phyloP scores from a whole-genome alignment of 1,139 yeast genomes.

The Geotrichum carabidarum region DNA sequence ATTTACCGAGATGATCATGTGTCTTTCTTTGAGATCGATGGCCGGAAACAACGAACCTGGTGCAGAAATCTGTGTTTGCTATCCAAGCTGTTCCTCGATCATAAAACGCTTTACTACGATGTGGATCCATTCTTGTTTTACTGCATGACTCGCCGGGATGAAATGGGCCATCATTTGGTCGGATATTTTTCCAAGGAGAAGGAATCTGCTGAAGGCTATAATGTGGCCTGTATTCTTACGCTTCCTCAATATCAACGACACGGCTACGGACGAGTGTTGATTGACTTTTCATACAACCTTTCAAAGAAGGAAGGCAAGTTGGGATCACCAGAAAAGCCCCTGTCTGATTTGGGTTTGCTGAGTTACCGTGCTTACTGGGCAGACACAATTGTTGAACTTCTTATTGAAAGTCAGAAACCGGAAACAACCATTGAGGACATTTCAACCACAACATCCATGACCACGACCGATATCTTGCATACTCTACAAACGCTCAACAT shows the following conservation, averaged over 20 bases:
- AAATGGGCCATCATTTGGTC: conserved; percentile 86
- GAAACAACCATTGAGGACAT: conserved; percentile 93
- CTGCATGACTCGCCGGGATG: conserved; percentile 87
- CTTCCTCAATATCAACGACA: conserved; percentile 92
- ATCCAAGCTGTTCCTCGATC: conserved; percentile 85
- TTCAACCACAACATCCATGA: conserved; percentile 82
- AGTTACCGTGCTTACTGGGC: conserved; percentile 97
- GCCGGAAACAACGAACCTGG: conserved; percentile 93
- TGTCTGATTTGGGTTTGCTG: conserved; percentile 86
- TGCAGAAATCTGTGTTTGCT: conserved; percentile 88
- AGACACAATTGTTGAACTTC: conserved; percentile 69
- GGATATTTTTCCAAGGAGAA: conserved; percentile 97
- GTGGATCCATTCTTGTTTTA: conserved; percentile 95
- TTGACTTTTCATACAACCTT: conserved; percentile 87
- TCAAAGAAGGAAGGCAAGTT: conserved; percentile 81
- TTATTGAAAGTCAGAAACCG: conserved; percentile 55
- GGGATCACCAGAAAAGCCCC: conserved; percentile 96
- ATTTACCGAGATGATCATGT: conserved; percentile 81
- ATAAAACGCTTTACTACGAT: conserved; percentile 91
- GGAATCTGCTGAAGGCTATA: conserved; percentile 92
- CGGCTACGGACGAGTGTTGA: conserved; percentile 87
- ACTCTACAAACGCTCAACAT: conserved; percentile 88
- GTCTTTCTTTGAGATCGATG: conserved; percentile 93
- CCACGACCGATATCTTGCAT: conserved; percentile 90
- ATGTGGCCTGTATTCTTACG: conserved; percentile 93